These are phyloP conservation scores for Aureobasidium uvarum DNA, from an alignment of 2,329 filamentous ascomycete genomes.

Conservation along the genomic window DNA sequence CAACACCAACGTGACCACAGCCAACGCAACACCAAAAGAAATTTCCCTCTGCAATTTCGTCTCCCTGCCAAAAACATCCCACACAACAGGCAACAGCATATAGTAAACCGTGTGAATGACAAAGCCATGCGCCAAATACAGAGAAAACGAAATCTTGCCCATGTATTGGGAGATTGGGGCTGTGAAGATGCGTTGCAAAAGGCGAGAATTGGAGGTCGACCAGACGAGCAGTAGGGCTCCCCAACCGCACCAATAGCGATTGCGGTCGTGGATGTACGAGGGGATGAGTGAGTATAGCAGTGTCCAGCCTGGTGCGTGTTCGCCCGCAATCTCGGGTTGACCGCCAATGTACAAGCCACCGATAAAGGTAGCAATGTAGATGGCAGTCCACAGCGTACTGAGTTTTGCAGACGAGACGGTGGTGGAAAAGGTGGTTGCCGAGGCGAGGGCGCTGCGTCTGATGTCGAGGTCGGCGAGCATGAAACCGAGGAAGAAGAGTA, in stretches of 20 bases:
- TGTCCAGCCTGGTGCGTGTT: constrained; percentile 18
- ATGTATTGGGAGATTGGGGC: constrained; percentile 55
- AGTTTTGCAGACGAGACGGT: background rate
- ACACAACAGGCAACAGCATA: constrained; percentile 52
- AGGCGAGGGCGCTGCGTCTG: constrained; percentile 50
- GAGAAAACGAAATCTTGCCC: constrained; percentile 59
- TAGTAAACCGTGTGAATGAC: constrained; percentile 56
- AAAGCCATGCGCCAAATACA: constrained; percentile 62
- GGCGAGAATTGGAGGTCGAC: constrained; percentile 49
- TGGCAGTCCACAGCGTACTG: background rate
- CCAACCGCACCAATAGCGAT: constrained; percentile 58
- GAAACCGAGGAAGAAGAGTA: constrained; percentile 57
- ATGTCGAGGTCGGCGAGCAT: constrained; percentile 56
- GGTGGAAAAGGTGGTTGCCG: constrained; percentile 45
- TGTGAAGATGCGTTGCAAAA: constrained; percentile 54
- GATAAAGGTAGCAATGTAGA: constrained; percentile 2
- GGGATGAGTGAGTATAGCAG: background rate
- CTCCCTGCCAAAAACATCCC: constrained; percentile 49
- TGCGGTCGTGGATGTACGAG: background rate
- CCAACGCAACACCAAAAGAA: constrained; percentile 57
- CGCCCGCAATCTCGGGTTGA: background rate
- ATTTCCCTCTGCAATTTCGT: constrained; percentile 45
- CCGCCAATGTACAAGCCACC: constrained; percentile 7
- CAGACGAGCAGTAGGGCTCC: constrained; percentile 56
- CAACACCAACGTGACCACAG: constrained; percentile 54